phyloP scores from a whole-genome alignment of 345 rosid genomes.

The Gossypium thurberi region DNA sequence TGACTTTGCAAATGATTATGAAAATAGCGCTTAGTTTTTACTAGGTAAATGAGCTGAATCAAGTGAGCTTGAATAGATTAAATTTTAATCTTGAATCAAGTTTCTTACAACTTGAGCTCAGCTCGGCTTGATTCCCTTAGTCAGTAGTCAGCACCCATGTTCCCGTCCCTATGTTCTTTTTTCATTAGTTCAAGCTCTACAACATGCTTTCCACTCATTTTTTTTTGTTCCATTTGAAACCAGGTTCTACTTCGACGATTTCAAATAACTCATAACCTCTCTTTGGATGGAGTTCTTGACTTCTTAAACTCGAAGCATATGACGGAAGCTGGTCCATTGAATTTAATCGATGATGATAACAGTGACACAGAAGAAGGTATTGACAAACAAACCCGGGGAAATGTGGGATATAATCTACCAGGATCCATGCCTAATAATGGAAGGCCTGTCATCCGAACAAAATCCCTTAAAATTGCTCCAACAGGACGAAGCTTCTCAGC shows the following conservation, averaged over 20 bases:
- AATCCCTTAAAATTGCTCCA: conserved; percentile 81
- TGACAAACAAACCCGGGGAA: conserved; percentile 67
- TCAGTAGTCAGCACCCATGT: neutral
- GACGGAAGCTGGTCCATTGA: conserved; percentile 95
- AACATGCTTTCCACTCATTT: neutral
- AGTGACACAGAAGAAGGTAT: conserved; percentile 81
- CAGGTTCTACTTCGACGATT: conserved; percentile 84
- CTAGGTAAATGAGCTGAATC: neutral
- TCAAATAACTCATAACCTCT: conserved; percentile 77
- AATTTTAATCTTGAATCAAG: neutral
- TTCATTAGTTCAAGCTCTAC: neutral
- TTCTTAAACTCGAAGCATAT: conserved; percentile 84
- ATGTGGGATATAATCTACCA: conserved; percentile 75
- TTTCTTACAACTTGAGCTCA: neutral
- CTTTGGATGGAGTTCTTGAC: conserved; percentile 94
- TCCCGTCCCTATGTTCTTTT: neutral
- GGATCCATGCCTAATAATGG: conserved; percentile 83
- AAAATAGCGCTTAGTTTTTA: neutral
- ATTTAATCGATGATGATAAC: conserved; percentile 78
- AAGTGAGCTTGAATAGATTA: neutral
- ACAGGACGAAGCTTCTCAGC: conserved; percentile 90
- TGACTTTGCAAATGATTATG: neutral
- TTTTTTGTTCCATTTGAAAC: conserved; percentile 7
- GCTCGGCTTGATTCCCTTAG: neutral
- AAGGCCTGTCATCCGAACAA: conserved; percentile 73